A percentile compares a stretch with the other conserved stretches of the same genome.
These are phyloP conservation scores for Claviceps pazoutovae DNA, from an alignment of 2,329 filamentous ascomycete genomes.

Conservation along the genomic window DNA sequence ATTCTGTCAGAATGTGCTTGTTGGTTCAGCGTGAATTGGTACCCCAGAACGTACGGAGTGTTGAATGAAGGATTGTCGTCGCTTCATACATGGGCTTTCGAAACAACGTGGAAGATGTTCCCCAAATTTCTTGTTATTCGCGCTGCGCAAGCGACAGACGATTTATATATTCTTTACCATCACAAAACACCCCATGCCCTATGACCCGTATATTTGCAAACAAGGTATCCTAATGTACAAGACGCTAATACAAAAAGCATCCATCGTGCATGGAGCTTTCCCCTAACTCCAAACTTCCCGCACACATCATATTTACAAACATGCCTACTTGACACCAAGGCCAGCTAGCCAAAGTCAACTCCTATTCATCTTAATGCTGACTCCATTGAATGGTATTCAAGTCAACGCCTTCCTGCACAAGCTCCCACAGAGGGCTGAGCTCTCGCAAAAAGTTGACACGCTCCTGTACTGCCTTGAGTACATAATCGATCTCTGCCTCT, in stretches of 20 bases:
- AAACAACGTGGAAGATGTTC: too few species aligned
- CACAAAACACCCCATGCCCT: slow-evolving; percentile 5
- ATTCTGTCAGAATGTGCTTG: too few species aligned
- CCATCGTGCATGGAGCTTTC: neutral
- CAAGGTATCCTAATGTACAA: neutral
- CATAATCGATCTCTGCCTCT: slow-evolving; percentile 90
- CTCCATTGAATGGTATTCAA: slow-evolving; percentile 96
- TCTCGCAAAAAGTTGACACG: slow-evolving; percentile 87
- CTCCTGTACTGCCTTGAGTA: slow-evolving; percentile 83
- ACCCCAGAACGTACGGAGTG: too few species aligned
- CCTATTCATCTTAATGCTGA: slow-evolving; percentile 53
- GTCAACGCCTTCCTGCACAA: slow-evolving; percentile 93
- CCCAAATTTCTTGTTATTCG: neutral
- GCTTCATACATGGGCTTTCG: too few species aligned
- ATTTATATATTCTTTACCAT: neutral
- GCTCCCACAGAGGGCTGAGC: slow-evolving; percentile 89
- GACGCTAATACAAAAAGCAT: neutral
- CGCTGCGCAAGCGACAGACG: neutral
- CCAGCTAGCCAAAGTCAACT: neutral
- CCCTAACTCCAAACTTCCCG: slow-evolving; percentile 1
- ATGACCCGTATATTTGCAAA: neutral
- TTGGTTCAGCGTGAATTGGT: too few species aligned
- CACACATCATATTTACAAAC: neutral
- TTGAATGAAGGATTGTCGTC: too few species aligned
- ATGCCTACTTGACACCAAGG: neutral